Percentiles rank a stretch among this genome's conserved stretches.
Evolutionary conservation across 2,329 filamentous ascomycete species (phyloP).

Genomic region (Capronia epimyces): DNA sequence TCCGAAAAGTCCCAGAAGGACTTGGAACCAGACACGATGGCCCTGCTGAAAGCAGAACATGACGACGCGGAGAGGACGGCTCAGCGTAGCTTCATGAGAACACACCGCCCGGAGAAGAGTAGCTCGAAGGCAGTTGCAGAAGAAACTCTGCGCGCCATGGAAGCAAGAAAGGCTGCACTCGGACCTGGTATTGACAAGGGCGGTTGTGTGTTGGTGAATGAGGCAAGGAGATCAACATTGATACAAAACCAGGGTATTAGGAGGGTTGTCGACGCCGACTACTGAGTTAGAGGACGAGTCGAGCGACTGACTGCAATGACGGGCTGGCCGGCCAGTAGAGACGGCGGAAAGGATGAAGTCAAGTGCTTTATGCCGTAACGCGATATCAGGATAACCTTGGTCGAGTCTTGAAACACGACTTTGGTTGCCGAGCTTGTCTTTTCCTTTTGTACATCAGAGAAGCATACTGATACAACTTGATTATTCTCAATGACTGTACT

Average conservation of each 20-base stretch:
- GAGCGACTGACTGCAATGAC: too few relatives aligned
- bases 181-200: slow-evolving; percentile 51
- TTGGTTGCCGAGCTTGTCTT: too few relatives aligned
- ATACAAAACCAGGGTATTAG: slow-evolving; percentile 48
- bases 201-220: slow-evolving; percentile 50
- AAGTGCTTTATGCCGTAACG: too few relatives aligned
- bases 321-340: not conserved
- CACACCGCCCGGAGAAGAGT: slow-evolving; percentile 37
- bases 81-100: slow-evolving; percentile 39
- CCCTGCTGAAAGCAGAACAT: slow-evolving; percentile 29
- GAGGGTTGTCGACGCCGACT: slow-evolving; percentile 30
- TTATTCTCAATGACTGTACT: too few relatives aligned
- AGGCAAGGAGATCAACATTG: slow-evolving; percentile 47
- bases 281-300: slow-evolving; percentile 20
- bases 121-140: slow-evolving; percentile 44
- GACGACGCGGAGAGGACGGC: slow-evolving; percentile 32
- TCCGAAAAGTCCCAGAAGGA: slow-evolving; percentile 31
- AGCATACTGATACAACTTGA: too few relatives aligned
- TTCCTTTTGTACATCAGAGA: too few relatives aligned
- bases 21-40: slow-evolving; percentile 31
- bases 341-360: too few relatives aligned
- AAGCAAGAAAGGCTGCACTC: slow-evolving; percentile 47
- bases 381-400: too few relatives aligned
- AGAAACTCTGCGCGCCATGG: slow-evolving; percentile 43
- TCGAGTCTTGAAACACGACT: too few relatives aligned